A percentile compares a stretch with the other conserved stretches of the same genome.
phyloP scores from a whole-genome alignment of 2,329 filamentous ascomycete genomes.

The Purpureocillium lavendulum region DNA sequence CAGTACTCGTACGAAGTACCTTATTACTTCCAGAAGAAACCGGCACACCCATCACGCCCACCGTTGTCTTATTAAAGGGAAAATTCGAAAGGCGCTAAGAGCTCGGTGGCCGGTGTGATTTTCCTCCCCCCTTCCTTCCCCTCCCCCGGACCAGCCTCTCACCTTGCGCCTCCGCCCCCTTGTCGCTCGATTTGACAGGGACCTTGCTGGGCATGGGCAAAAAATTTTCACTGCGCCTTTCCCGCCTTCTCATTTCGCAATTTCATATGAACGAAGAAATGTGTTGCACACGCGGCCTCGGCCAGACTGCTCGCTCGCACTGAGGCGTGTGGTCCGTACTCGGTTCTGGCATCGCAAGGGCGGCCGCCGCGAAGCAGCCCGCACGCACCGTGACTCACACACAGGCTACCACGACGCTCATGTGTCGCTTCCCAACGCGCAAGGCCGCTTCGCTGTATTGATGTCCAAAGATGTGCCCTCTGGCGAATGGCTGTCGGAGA shows the following conservation, averaged over 20 bases:
- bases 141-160: background rate
- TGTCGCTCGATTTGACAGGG: conserved; percentile 8
- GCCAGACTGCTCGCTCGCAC: background rate
- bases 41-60: conserved; percentile 1
- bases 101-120: conserved; percentile 6
- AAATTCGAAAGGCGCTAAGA: conserved; percentile 1
- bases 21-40: conserved; percentile 8
- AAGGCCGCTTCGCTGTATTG: conserved; percentile 10
- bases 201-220: background rate
- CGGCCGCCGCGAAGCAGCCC: no score
- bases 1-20: background rate
- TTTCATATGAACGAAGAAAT: conserved; percentile 1
- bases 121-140: background rate
- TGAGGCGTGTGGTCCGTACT: no score
- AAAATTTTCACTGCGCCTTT: conserved; percentile 8
- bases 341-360: no score
- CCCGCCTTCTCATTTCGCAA: conserved; percentile 8
- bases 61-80: conserved; percentile 1
- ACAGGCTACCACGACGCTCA: no score
- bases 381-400: background rate
- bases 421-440: no score
- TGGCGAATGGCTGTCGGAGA: conserved; percentile 10
- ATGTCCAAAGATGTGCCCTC: conserved; percentile 13
- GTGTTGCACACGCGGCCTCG: conserved; percentile 7
- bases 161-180: conserved; percentile 1